Conservation (phyloP, 768 basidiomycete species). For the Trametes meyenii region DNA sequence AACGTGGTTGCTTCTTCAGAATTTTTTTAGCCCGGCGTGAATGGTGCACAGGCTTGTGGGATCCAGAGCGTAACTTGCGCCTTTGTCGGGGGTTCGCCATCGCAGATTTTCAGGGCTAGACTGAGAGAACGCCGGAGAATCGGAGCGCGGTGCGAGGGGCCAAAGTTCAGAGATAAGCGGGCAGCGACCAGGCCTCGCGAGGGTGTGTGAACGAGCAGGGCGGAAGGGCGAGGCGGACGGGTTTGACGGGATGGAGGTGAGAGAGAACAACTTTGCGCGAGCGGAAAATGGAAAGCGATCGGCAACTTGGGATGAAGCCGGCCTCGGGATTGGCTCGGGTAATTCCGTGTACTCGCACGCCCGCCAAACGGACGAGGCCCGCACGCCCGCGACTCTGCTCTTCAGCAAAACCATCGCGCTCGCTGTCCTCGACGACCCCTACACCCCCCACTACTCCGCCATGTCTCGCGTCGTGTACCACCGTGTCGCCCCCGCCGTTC, state of each 20-base stretch:
- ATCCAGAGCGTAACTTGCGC: constrained; percentile 77
- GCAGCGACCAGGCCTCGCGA: background rate
- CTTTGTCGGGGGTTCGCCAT: constrained; percentile 98
- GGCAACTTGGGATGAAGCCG: constrained; percentile 22
- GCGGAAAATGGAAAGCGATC: constrained; percentile 13
- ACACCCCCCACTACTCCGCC: constrained; percentile 4
- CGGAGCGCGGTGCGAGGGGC: constrained; percentile 6
- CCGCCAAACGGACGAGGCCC: constrained; percentile 11
- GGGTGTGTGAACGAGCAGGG: background rate
- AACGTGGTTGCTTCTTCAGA: constrained; percentile 78
- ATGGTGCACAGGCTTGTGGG: constrained; percentile 73
- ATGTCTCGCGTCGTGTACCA: constrained; percentile 43
- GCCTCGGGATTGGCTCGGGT: constrained; percentile 17
- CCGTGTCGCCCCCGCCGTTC: constrained; percentile 30
- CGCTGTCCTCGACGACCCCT: constrained; percentile 5
- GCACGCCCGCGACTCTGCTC: background rate
- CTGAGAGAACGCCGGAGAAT: constrained; percentile 9
- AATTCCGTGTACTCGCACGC: constrained; percentile 16
- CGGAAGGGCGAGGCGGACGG: background rate
- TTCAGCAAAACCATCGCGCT: constrained; percentile 17
- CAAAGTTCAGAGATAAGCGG: constrained; percentile 1
- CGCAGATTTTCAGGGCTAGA: constrained; percentile 11
- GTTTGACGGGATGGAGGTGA: constrained; percentile 10
- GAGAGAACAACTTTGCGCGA: constrained; percentile 1
- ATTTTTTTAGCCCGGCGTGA: constrained; percentile 75